Conservation (phyloP, 257 asterid genomes). For the Nicotiana undulata region DNA sequence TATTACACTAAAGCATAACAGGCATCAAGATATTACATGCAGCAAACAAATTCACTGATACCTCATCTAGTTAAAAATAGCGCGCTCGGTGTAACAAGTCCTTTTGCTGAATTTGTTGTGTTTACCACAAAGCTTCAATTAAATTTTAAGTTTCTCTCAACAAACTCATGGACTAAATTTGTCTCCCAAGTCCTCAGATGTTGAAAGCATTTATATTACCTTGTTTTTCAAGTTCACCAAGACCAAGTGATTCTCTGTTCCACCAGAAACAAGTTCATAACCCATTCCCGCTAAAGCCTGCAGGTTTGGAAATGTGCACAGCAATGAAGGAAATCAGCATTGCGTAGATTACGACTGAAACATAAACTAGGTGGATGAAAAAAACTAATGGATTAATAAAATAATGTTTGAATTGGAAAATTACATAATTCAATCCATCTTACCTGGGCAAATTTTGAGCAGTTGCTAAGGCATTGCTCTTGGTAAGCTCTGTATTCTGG, state of each 20-base stretch:
- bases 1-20: not conserved
- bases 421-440: not conserved
- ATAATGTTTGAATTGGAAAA: not conserved
- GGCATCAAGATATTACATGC: not conserved
- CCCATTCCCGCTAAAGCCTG: constrained; percentile 67
- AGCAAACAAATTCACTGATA: not conserved
- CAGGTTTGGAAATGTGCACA: not conserved
- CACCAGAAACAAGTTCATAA: constrained; percentile 86
- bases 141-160: not conserved
- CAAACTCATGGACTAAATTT: not conserved
- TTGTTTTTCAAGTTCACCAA: constrained; percentile 71
- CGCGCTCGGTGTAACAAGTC: not conserved
- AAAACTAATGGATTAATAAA: not conserved
- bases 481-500: constrained; percentile 90
- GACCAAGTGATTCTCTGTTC: constrained; percentile 94
- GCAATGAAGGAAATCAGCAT: not conserved
- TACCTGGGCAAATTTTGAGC: constrained; percentile 88
- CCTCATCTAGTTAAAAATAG: not conserved
- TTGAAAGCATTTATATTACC: constrained; percentile 26
- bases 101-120: not conserved
- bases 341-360: not conserved
- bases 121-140: not conserved
- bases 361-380: not conserved
- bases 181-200: not conserved
- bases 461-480: constrained; percentile 76